These are phyloP conservation scores for Salix arbutifolia DNA, from an alignment of 345 rosid species.

Conservation along the genomic window DNA sequence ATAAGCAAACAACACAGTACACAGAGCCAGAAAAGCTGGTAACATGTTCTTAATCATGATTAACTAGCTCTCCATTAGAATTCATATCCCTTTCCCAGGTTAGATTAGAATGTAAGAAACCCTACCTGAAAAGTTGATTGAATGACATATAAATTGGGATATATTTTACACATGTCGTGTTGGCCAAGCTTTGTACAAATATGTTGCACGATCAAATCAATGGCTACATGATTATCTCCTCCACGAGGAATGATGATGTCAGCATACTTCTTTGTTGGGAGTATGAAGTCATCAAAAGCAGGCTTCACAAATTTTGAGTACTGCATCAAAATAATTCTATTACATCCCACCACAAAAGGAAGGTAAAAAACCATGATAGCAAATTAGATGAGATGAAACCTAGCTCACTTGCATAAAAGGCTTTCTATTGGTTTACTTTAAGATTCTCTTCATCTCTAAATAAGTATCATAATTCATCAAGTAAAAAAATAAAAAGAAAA, in stretches of 20 bases:
- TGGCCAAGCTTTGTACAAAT: slow-evolving; percentile 95
- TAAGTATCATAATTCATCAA: no score
- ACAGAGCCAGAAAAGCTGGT: background rate
- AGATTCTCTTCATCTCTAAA: no score
- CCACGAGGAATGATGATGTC: slow-evolving; percentile 99
- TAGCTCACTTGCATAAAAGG: no score
- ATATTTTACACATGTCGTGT: slow-evolving; percentile 96
- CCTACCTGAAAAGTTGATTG: slow-evolving; percentile 96
- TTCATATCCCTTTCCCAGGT: background rate
- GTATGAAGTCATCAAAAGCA: slow-evolving; percentile 97
- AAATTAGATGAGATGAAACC: no score
- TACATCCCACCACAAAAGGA: slow-evolving; percentile 3
- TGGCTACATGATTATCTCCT: slow-evolving; percentile 96
- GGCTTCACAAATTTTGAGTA: slow-evolving; percentile 98
- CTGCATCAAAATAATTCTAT: slow-evolving; percentile 49
- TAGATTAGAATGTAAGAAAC: slow-evolving; percentile 7
- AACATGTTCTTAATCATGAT: background rate
- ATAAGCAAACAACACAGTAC: background rate
- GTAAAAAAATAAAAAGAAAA: no score
- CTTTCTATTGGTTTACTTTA: no score
- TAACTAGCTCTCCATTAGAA: background rate
- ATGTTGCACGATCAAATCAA: slow-evolving; percentile 98
- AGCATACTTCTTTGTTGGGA: slow-evolving; percentile 97
- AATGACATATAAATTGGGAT: slow-evolving; percentile 86
- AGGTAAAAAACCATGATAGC: background rate